Evolutionary conservation across 176 grass and related monocot genomes (phyloP), one percentile per base, ranked within the genome.

Genomic region (Lolium rigidum): DNA sequence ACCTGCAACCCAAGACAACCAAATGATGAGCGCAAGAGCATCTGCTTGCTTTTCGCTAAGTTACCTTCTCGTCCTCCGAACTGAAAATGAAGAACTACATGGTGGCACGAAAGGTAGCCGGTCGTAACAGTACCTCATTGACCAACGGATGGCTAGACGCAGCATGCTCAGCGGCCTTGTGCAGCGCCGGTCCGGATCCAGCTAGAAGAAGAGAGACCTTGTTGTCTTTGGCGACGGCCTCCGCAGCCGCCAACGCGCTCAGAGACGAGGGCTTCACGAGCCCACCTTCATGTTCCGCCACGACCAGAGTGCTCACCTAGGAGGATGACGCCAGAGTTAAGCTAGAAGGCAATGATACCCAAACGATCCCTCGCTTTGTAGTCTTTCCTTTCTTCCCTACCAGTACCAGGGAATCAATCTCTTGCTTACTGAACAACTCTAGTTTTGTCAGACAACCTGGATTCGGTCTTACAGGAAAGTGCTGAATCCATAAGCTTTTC

Each of bases 221-320:
- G 59, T 94, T 94, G 9, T 92, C 90, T 67, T 80, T 91, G 0
- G 79, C 73, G 7, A 95, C 82, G 38, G 86, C 90, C 64, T 89
- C 90, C 2, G 93, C 96, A 1, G 96, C 96, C 1, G 76, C 84
- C 62, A 98, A 26, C 18, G 92, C 92, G 82, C 96, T 98, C 48
- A 98, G 74, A 15, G 96, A 92, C 10, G 94, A 98, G 50, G 92
- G 90, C 82, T 95, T 98, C 58, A 98, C 84, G 71, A 89, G 43
- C 65, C 96, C 96, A 5, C 86, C 96, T 65, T 98, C 92, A 52
- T 95, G 93, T 59, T 98, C 96, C 41, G 90, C 96, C 1, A 98
- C 47, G 63, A 98, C 81, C 43, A 98, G 78, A 25, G 92, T 98
- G 92, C 90, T 94, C 69, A 86, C 88, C 96, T 98, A 76, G 64